Base-by-base conservation (phyloP, 2,329 filamentous ascomycete genomes). In the Hypoxylon sp. region DNA sequence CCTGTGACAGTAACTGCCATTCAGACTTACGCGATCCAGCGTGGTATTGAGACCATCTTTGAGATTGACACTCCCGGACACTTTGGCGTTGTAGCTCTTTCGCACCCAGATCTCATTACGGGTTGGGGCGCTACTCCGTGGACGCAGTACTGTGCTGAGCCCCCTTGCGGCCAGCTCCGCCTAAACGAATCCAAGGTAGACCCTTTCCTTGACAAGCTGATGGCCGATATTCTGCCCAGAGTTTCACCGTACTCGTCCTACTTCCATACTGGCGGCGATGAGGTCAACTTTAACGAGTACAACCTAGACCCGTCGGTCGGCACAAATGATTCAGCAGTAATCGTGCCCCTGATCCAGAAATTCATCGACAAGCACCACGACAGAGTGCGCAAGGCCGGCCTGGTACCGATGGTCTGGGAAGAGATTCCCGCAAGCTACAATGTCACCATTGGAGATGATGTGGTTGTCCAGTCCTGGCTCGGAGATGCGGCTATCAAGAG, bases 211-310 rank as follows among this genome's bases (percentile, higher is more conserved):
- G 86, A 91, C 62, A 90, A 80, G 38, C 80, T 97, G 13, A 91
- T 93, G 73, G 84, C 85, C n/a, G 94, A 97, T 75, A 76, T 97
- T 23, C 82, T 97, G 58, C 93, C 93, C 13, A 86, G 93, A 28
- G 79, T 94, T 10, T 81, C 83, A 7, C 89, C 90, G 0, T 93
- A 93, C 78, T 85, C 90, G 2, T 82, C 88, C 5, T 88, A 95
- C 80, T 97, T 95, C 83, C 93, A 97, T 80, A 92, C 92, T 0
- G 94, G 94, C 48, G 94, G 94, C 60, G 94, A 97, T 75, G 94
- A 97, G 82, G 89, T 97, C 67, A 95, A 96, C 79, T 84, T 84
- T 67, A 90, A 94, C 74, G 87, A 90, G 57, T 94, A 93, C 75
- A 83, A 83, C 43, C 85, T 95, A 10, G 93, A 97, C 76, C 87